Evolutionary conservation across 2,329 filamentous ascomycete species (phyloP).

Genomic region (Periconia sp.): DNA sequence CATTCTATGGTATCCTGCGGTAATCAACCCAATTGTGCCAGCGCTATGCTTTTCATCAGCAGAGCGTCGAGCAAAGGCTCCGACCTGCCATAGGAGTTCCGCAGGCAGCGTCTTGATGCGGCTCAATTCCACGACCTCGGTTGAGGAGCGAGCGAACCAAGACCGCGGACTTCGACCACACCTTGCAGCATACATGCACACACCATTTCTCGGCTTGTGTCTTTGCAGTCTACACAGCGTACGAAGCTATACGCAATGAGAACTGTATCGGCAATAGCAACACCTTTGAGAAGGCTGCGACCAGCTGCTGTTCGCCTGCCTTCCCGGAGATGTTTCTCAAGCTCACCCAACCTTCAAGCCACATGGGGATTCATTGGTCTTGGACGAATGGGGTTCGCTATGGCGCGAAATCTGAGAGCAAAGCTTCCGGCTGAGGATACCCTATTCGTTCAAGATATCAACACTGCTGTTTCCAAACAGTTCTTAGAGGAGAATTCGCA

Average conservation of each 20-base stretch:
- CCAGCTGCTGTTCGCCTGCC: constrained; percentile 18
- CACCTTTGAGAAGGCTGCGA: constrained; percentile 27
- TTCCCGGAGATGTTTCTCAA: constrained; percentile 48
- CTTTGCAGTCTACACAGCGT: neutral
- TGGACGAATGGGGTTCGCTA: constrained; percentile 61
- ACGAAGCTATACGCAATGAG: constrained; percentile 25
- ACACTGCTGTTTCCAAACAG: constrained; percentile 56
- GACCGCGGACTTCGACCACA: constrained; percentile 36
- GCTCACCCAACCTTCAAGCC: constrained; percentile 20
- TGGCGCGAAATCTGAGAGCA: constrained; percentile 70
- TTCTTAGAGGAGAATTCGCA: constrained; percentile 60
- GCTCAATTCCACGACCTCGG: constrained; percentile 32
- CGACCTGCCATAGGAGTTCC: constrained; percentile 7
- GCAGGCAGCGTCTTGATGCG: constrained; percentile 11
- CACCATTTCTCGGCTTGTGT: constrained; percentile 6
- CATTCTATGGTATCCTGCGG: constrained; percentile 5
- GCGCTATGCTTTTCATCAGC: constrained; percentile 3
- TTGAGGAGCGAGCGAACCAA: constrained; percentile 25
- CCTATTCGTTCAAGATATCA: constrained; percentile 67
- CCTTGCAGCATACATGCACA: constrained; percentile 16
- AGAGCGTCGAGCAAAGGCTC: constrained; percentile 1
- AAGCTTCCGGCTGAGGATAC: constrained; percentile 66
- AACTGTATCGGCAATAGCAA: constrained; percentile 28
- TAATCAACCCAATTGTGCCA: constrained; percentile 8
- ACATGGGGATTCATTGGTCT: constrained; percentile 13